Percentiles rank a stretch among this genome's conserved stretches.
Conservation (phyloP, 2,329 filamentous ascomycete species). For the Allantophomopsis cytisporea region DNA sequence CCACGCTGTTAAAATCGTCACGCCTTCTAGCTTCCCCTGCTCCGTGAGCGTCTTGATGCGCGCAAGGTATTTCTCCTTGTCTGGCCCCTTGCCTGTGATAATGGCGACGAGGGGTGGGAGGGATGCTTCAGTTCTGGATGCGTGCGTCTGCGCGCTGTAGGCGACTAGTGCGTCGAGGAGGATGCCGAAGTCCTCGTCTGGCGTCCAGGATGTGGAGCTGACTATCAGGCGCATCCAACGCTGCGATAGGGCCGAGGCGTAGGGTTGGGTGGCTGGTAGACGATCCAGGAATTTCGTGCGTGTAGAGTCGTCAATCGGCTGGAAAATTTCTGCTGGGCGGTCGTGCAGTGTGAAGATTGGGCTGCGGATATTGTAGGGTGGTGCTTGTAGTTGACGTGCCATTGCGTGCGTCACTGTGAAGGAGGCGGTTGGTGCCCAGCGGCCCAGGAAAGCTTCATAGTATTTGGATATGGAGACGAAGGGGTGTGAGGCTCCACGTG, state of each 20-base stretch:
- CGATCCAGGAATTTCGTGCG: constrained; percentile 47
- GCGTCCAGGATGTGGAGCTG: constrained; percentile 93
- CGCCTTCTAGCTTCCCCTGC: constrained; percentile 49
- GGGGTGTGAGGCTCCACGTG: constrained; percentile 44
- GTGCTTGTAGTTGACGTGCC: constrained; percentile 51
- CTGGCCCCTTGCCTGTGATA: constrained; percentile 89
- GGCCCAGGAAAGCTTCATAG: constrained; percentile 66
- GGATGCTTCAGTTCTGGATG: constrained; percentile 22
- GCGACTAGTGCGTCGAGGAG: constrained; percentile 68
- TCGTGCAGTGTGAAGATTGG: constrained; percentile 70
- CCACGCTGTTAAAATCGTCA: constrained; percentile 73
- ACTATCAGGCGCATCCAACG: constrained; percentile 59
- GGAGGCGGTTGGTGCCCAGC: constrained; percentile 54
- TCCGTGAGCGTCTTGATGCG: constrained; percentile 48
- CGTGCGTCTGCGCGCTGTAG: constrained; percentile 45
- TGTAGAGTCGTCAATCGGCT: constrained; percentile 40
- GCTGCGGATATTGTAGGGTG: constrained; percentile 50
- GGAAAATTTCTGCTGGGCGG: constrained; percentile 71
- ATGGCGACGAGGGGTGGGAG: constrained; percentile 62
- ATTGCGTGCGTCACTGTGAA: constrained; percentile 87
- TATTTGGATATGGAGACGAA: constrained; percentile 64
- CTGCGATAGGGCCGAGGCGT: constrained; percentile 47
- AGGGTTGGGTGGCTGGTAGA: constrained; percentile 48
- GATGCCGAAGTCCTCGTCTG: constrained; percentile 87
- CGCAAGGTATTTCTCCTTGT: constrained; percentile 61